These are phyloP conservation scores for Saccharum spontaneum DNA, from an alignment of 176 grass and related monocot genomes.

Conservation along the genomic window DNA sequence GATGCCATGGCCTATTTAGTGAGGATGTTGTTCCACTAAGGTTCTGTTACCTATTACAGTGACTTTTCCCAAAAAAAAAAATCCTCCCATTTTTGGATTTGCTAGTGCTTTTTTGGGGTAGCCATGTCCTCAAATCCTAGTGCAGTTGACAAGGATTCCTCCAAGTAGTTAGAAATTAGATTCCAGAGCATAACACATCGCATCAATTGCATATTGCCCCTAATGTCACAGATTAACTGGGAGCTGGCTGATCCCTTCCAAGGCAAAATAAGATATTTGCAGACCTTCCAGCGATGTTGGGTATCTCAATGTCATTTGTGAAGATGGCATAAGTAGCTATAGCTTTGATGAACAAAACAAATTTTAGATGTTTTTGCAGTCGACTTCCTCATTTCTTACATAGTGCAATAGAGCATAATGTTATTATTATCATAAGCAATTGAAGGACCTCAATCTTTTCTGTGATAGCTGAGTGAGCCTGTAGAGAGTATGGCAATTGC, in stretches of 20 bases:
- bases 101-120: neutral
- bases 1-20: neutral
- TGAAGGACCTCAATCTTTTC: neutral
- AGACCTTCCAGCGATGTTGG: neutral
- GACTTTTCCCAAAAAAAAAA: neutral
- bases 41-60: neutral
- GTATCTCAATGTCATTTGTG: neutral
- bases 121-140: neutral
- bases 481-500: neutral
- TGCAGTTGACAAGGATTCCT: neutral
- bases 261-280: neutral
- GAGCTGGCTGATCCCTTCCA: neutral
- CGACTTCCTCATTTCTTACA: neutral
- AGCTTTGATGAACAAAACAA: neutral
- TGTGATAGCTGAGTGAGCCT: neutral
- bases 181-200: neutral
- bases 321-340: neutral
- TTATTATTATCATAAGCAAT: conserved; percentile 7
- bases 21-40: neutral
- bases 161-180: neutral
- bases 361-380: neutral
- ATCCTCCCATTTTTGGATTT: neutral
- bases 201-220: neutral
- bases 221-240: neutral
- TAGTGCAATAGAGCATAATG: neutral